Percentiles rank a stretch among this genome's conserved stretches.
Conservation (phyloP, 2,329 filamentous ascomycete genomes). For the Penicillium sp. region DNA sequence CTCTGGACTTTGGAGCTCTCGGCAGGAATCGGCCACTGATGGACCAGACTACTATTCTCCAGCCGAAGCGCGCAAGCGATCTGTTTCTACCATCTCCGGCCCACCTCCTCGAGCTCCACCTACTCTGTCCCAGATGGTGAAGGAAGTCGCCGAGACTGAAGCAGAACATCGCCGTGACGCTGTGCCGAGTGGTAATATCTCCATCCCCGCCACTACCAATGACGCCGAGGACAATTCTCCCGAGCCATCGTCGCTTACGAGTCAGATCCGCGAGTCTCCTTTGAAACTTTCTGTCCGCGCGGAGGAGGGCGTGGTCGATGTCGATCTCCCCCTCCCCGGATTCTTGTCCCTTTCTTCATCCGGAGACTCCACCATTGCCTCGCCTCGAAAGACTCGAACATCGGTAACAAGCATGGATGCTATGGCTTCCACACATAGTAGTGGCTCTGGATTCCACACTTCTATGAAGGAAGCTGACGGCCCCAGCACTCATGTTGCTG, state of each 20-base stretch:
- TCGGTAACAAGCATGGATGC: constrained; percentile 57
- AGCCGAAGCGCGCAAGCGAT: constrained; percentile 31
- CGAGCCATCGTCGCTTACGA: constrained; percentile 31
- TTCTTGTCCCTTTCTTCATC: constrained; percentile 51
- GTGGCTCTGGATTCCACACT: constrained; percentile 38
- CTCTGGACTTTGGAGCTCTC: constrained; percentile 58
- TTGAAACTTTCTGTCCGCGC: constrained; percentile 59
- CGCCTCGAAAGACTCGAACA: constrained; percentile 46
- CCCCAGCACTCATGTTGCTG: constrained; percentile 58
- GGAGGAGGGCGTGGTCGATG: constrained; percentile 62
- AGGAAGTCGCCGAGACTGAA: constrained; percentile 30
- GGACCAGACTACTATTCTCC: constrained; percentile 28
- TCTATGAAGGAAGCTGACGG: constrained; percentile 43
- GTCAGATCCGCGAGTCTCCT: constrained; percentile 46
- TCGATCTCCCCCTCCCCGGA: constrained; percentile 59
- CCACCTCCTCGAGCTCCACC: constrained; percentile 30
- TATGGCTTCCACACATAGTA: constrained; percentile 48
- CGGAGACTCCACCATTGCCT: constrained; percentile 48
- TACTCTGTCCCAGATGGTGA: constrained; percentile 39
- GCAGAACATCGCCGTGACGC: constrained; percentile 24
- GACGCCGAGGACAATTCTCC: constrained; percentile 28
- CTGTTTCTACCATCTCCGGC: constrained; percentile 30
- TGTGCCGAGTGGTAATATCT: constrained; percentile 37
- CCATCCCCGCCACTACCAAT: constrained; percentile 33
- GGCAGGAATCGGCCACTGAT: constrained; percentile 51